Base-by-base conservation (phyloP, 495 filamentous ascomycete genomes). In the Penicillium steckii region DNA sequence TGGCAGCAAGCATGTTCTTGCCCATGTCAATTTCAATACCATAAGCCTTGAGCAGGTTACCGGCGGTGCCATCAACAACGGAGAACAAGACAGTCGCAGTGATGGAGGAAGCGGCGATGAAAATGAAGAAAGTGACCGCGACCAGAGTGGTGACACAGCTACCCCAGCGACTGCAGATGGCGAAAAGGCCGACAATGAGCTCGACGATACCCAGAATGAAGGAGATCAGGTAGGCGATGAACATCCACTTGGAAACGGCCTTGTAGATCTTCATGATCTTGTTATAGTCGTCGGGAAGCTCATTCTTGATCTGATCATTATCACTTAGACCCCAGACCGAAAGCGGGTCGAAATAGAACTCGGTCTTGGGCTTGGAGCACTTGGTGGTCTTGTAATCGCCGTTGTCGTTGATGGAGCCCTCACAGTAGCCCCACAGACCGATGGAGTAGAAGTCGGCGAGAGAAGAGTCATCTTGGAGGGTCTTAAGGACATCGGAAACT, bases 341-440 rank as follows among this genome's bases (percentile, higher is more conserved):
- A 45, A 85, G 62, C 3, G 85, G 78, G 65, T 95, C 83, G 82
- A 91, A 96, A 76, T 85, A 81, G 77, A 88, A 97, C 51, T 83
- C 66, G 3, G 81, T 68, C 70, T 88, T 66, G 46, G 74, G 80
- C 33, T 69, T 61, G 8, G 82, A 82, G 75, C 85, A 88, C 50
- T 61, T 73, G 33, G 64, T 69, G 53, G 72, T 68, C 19, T 71
- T 57, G 54, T 62, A 66, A 6, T 62, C 57, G 55, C 55, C 65
- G 40, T 66, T 75, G n/a, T n/a, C n/a, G 29, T 70, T 79, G 73
- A 85, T 84, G 46, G 76, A 71, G 38, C 83, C 81, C 13, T 79
- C 74, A 77, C 94, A 97, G 81, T 91, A 97, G 64, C 87, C 87
- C 88, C 87, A 95, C 23, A 98, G 77, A 54, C 81, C 81, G 64